Evolutionary conservation across 2,329 filamentous ascomycete species (phyloP).

Genomic region (Colletotrichum plurivorum): DNA sequence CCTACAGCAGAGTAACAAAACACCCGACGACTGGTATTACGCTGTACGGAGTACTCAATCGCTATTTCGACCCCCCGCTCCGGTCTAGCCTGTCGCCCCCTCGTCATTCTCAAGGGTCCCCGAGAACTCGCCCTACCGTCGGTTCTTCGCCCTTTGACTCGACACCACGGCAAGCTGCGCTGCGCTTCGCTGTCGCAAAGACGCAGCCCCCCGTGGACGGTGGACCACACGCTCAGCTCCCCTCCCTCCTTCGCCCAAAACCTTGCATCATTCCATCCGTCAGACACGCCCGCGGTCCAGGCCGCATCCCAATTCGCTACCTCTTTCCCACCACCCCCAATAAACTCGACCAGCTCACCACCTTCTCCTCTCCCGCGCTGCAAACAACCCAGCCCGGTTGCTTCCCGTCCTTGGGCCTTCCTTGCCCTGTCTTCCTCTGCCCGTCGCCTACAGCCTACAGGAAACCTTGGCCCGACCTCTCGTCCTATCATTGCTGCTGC

Average conservation of each 20-base stretch:
- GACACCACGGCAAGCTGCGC: background rate
- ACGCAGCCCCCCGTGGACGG: background rate
- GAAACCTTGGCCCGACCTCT: constrained; percentile 27
- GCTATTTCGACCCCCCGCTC: constrained; percentile 13
- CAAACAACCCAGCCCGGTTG: constrained; percentile 17
- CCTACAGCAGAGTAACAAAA: background rate
- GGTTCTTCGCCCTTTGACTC: constrained; percentile 33
- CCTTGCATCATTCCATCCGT: constrained; percentile 33
- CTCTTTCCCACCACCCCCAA: constrained; percentile 4
- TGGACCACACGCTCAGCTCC: constrained; percentile 16
- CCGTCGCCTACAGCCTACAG: constrained; percentile 12
- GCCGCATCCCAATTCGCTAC: constrained; percentile 24
- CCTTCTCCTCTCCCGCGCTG: constrained; percentile 15
- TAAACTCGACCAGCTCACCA: constrained; percentile 8
- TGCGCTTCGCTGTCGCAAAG: background rate
- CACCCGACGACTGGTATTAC: background rate
- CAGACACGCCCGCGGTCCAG: constrained; percentile 29
- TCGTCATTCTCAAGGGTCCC: constrained; percentile 36
- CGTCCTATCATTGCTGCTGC: constrained; percentile 37
- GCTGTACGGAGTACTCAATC: constrained; percentile 9
- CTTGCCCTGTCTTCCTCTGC: constrained; percentile 24
- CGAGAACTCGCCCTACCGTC: constrained; percentile 33
- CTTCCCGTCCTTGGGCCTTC: constrained; percentile 24
- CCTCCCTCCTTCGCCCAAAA: constrained; percentile 28
- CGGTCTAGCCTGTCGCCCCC: constrained; percentile 33